These are phyloP conservation scores for Austroboletus festivus DNA, from an alignment of 768 basidiomycete genomes.

Conservation along the genomic window DNA sequence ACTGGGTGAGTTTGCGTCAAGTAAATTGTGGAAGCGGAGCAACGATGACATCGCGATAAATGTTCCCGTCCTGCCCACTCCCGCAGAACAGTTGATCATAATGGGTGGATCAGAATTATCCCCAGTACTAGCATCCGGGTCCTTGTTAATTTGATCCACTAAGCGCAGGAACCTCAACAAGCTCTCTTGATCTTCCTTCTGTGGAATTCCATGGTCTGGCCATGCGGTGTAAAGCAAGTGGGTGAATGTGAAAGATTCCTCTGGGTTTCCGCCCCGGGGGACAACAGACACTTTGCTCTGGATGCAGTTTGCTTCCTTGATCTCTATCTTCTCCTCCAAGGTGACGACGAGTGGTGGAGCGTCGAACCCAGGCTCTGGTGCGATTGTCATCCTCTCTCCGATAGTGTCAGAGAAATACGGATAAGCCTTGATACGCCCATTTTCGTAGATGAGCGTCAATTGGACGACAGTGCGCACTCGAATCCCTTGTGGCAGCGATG, in stretches of 20 bases:
- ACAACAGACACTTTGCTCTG: constrained; percentile 58
- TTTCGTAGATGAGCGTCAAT: constrained; percentile 71
- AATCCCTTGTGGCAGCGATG: constrained; percentile 30
- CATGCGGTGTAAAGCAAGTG: constrained; percentile 75
- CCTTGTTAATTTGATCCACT: constrained; percentile 62
- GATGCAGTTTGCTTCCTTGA: constrained; percentile 59
- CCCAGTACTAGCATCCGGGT: constrained; percentile 25
- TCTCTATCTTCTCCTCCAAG: constrained; percentile 41
- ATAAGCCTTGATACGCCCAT: constrained; percentile 69
- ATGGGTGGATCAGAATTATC: constrained; percentile 68
- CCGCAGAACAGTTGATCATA: constrained; percentile 83
- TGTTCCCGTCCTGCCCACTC: constrained; percentile 82
- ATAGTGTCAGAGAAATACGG: constrained; percentile 66
- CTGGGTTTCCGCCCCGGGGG: constrained; percentile 30
- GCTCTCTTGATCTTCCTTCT: constrained; percentile 52
- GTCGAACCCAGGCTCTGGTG: constrained; percentile 42
- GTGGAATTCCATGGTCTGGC: constrained; percentile 86
- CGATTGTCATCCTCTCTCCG: constrained; percentile 49
- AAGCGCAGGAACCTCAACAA: constrained; percentile 60
- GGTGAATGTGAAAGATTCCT: constrained; percentile 50
- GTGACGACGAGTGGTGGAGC: constrained; percentile 55
- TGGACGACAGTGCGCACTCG: constrained; percentile 77
- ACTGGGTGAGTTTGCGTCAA: constrained; percentile 29
- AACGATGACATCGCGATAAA: constrained; percentile 81
- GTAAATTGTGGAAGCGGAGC: constrained; percentile 57